These are phyloP conservation scores for Pyrus communis DNA, from an alignment of 306 rosid species.

Conservation along the genomic window DNA sequence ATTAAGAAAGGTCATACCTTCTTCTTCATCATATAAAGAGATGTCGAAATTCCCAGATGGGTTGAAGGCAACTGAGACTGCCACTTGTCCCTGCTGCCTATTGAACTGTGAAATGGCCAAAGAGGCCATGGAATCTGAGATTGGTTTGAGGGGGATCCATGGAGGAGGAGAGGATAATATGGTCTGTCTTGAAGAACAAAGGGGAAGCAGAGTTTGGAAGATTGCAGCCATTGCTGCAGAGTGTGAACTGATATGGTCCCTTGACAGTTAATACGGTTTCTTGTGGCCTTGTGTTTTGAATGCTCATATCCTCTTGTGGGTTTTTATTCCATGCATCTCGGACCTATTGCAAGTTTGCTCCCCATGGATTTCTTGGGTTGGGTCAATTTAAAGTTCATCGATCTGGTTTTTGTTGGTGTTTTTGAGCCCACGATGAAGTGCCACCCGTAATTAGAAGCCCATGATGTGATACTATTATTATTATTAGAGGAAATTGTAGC, in stretches of 20 bases:
- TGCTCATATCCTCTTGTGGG: conserved; percentile 20
- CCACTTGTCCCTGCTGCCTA: conserved; percentile 30
- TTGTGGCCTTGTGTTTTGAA: conserved; percentile 8
- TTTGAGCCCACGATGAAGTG: not conserved
- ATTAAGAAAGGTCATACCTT: conserved; percentile 26
- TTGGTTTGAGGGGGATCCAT: conserved; percentile 30
- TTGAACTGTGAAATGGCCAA: conserved; percentile 1
- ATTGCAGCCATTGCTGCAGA: conserved; percentile 37
- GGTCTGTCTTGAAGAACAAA: conserved; percentile 42
- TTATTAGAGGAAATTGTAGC: no score
- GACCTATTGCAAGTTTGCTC: not conserved
- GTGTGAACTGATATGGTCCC: not conserved
- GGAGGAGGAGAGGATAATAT: conserved; percentile 18
- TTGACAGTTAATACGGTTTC: conserved; percentile 32
- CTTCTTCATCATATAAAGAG: conserved; percentile 52
- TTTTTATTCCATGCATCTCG: not conserved
- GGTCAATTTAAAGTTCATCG: not conserved
- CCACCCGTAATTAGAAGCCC: no score
- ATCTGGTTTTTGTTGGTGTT: not conserved
- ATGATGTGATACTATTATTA: no score
- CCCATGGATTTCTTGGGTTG: not conserved
- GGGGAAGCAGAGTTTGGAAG: conserved; percentile 47
- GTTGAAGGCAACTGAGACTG: conserved; percentile 74
- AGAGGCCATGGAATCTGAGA: conserved; percentile 22
- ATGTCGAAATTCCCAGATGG: conserved; percentile 83